A percentile compares a stretch with the other conserved stretches of the same genome.
phyloP scores from a whole-genome alignment of 1,284 basidiomycete species.

The Waitea zeae region DNA sequence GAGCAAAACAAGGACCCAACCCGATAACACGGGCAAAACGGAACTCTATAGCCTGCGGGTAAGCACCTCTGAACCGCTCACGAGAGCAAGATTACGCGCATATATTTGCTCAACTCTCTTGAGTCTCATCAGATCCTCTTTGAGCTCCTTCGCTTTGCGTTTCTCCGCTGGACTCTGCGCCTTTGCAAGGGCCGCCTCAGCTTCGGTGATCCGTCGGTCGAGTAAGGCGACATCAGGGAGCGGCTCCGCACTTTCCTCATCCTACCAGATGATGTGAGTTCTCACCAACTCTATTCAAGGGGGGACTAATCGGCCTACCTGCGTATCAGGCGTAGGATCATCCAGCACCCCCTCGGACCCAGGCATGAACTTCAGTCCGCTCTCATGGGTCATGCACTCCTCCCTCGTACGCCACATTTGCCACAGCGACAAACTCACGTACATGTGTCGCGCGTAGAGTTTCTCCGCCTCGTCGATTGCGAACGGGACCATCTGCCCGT shows the following conservation, averaged over 20 bases:
- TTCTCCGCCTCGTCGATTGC: constrained; percentile 93
- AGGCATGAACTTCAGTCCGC: constrained; percentile 71
- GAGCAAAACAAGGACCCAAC: constrained; percentile 78
- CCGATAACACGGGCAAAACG: constrained; percentile 68
- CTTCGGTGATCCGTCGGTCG: constrained; percentile 54
- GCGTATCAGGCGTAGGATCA: constrained; percentile 8
- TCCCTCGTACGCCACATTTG: constrained; percentile 94
- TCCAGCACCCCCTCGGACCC: constrained; percentile 37
- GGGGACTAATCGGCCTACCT: constrained; percentile 13
- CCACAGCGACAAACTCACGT: constrained; percentile 75
- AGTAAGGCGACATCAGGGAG: constrained; percentile 53
- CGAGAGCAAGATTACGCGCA: constrained; percentile 28
- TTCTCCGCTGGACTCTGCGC: constrained; percentile 37
- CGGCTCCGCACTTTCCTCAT: constrained; percentile 40
- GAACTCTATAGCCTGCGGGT: constrained; percentile 37
- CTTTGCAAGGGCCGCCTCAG: constrained; percentile 36
- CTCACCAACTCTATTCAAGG: too few species aligned
- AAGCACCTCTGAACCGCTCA: constrained; percentile 1
- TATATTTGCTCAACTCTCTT: constrained; percentile 85
- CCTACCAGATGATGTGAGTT: too few species aligned
- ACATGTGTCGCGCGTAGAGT: constrained; percentile 83
- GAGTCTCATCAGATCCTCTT: constrained; percentile 67
- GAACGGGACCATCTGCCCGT: constrained; percentile 55
- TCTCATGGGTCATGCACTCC: constrained; percentile 88
- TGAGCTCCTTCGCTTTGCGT: constrained; percentile 48